Percentiles rank a stretch among this genome's conserved stretches.
These are phyloP conservation scores for Porogramme epimiltina DNA, from an alignment of 1,284 basidiomycete genomes.

Conservation along the genomic window DNA sequence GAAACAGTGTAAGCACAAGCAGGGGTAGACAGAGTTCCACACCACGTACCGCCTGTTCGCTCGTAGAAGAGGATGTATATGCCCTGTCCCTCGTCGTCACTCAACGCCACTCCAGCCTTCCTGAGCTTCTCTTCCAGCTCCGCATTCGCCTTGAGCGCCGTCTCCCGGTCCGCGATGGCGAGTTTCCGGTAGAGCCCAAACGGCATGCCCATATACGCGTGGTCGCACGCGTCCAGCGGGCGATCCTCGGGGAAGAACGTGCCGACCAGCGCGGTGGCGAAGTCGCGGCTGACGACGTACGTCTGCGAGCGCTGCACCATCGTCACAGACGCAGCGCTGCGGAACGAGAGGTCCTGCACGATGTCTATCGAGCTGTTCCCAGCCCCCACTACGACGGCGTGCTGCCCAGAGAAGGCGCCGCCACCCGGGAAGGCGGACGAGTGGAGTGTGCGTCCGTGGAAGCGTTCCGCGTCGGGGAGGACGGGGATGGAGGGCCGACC, in stretches of 20 bases:
- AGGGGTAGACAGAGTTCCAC: not conserved
- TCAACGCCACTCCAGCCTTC: constrained; percentile 58
- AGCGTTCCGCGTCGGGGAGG: constrained; percentile 39
- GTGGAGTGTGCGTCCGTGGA: constrained; percentile 45
- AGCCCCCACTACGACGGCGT: constrained; percentile 50
- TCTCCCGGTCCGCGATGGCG: constrained; percentile 15
- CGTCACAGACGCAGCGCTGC: constrained; percentile 36
- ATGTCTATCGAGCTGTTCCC: constrained; percentile 49
- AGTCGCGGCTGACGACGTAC: constrained; percentile 29
- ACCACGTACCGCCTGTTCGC: constrained; percentile 14
- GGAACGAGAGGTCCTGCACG: constrained; percentile 44
- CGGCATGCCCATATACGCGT: constrained; percentile 43
- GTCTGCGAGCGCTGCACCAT: constrained; percentile 33
- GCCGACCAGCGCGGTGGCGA: constrained; percentile 22
- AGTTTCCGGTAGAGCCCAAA: constrained; percentile 37
- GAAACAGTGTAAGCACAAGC: not conserved
- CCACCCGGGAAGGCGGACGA: constrained; percentile 42
- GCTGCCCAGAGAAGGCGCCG: constrained; percentile 42
- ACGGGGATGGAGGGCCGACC: constrained; percentile 46
- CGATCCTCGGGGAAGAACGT: constrained; percentile 41
- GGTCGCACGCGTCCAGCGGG: constrained; percentile 46
- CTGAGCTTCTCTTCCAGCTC: constrained; percentile 58
- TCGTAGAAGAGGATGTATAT: constrained; percentile 40
- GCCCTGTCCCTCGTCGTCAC: constrained; percentile 57
- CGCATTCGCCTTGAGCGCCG: constrained; percentile 32